A percentile compares a stretch with the other conserved stretches of the same genome.
Evolutionary conservation across 306 rosid genomes (phyloP).

Genomic region (apple (Malus domestica)): ASM211411v1 NC_041804.1:6037001-6037500

Average conservation of each 20-base stretch:
- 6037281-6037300: not conserved
- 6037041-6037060: not conserved
- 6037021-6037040: not conserved
- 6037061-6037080: not conserved
- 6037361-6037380: not conserved
- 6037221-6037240: not conserved
- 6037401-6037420: not conserved
- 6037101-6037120: not conserved
- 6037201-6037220: not conserved
- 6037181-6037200: not conserved
- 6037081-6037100: not conserved
- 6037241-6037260: not conserved
- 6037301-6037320: not conserved
- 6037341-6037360: not conserved
- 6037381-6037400: not conserved
- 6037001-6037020: not conserved
- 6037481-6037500: conserved; percentile 9
- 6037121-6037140: not conserved
- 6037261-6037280: not conserved
- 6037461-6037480: conserved; percentile 16
- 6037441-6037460: conserved; percentile 8
- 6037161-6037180: not conserved
- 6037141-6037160: not conserved
- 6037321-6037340: conserved; percentile 17
- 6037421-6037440: not conserved